Conservation (phyloP, 805 yeast species). For the Zygosaccharomyces rouxii region DNA sequence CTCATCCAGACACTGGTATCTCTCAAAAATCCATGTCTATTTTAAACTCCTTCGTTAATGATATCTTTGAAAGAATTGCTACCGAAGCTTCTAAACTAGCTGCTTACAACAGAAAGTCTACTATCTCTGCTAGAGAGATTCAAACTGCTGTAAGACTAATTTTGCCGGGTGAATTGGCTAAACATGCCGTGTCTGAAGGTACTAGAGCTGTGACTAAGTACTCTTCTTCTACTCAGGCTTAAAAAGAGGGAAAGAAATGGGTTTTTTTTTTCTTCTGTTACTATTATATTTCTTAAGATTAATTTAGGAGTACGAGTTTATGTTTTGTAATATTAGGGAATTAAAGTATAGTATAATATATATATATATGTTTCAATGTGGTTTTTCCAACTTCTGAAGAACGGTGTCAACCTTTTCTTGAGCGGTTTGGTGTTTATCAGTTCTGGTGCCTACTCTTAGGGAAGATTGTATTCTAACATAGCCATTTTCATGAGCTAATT, state of each 20-base stretch:
- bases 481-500: conserved; percentile 64
- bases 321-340: conserved; percentile 15
- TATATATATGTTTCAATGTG: conserved; percentile 8
- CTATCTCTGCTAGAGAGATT: conserved; percentile 92
- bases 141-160: conserved; percentile 94
- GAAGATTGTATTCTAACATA: conserved; percentile 79
- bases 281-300: conserved; percentile 1
- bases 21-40: conserved; percentile 95
- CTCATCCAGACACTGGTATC: conserved; percentile 97
- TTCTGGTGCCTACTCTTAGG: conserved; percentile 81
- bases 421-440: conserved; percentile 68
- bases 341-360: conserved; percentile 9
- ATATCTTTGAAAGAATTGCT: conserved; percentile 92
- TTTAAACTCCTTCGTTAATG: conserved; percentile 94
- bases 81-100: conserved; percentile 93
- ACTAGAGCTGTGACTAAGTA: conserved; percentile 93
- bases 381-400: conserved; percentile 42
- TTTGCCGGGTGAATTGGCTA: conserved; percentile 93
- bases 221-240: conserved; percentile 51
- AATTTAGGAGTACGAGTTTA: conserved; percentile 5
- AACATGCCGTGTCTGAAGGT: conserved; percentile 95
- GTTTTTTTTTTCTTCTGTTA: conserved; percentile 10
- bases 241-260: conserved; percentile 5
- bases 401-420: conserved; percentile 69
- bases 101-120: conserved; percentile 93